Percentiles rank a stretch among this genome's conserved stretches.
Evolutionary conservation across 2,329 filamentous ascomycete genomes (phyloP).

Genomic region (Colletotrichum melonis): DNA sequence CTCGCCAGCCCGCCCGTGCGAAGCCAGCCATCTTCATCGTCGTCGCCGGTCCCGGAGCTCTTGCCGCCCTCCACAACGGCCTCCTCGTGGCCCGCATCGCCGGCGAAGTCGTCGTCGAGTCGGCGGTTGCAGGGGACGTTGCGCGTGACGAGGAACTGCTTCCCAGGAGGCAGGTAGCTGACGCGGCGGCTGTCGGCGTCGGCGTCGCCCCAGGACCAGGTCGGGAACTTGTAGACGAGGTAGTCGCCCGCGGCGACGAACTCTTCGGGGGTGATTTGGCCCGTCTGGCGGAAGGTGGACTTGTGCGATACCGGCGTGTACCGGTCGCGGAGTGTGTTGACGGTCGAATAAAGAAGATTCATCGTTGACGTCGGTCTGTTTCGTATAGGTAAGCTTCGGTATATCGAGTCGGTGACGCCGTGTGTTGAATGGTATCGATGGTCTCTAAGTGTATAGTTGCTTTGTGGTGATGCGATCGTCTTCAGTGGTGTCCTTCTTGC

Average conservation of each 20-base stretch:
- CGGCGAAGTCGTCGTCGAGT: constrained; percentile 92
- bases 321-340: constrained; percentile 91
- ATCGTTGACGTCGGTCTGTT: constrained; percentile 58
- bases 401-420: not conserved
- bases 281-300: constrained; percentile 92
- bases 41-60: constrained; percentile 56
- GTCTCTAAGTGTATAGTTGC: not conserved
- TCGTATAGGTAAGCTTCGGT: not conserved
- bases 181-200: constrained; percentile 84
- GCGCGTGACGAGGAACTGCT: constrained; percentile 95
- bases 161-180: constrained; percentile 83
- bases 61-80: constrained; percentile 76
- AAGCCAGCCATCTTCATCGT: constrained; percentile 90
- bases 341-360: constrained; percentile 92
- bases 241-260: constrained; percentile 97
- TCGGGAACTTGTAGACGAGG: constrained; percentile 98
- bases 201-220: constrained; percentile 96
- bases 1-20: constrained; percentile 84
- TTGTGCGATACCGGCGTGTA: constrained; percentile 90
- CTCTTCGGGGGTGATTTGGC: constrained; percentile 97
- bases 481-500: not conserved
- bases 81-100: constrained; percentile 87
- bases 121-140: constrained; percentile 94
- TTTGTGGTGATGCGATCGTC: not conserved
- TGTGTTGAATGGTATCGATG: not conserved